A percentile compares a stretch with the other conserved stretches of the same genome.
These are phyloP conservation scores for Salisapilia sapeloensis DNA, from an alignment of 352 stramenopile genomes.

Conservation along the genomic window DNA sequence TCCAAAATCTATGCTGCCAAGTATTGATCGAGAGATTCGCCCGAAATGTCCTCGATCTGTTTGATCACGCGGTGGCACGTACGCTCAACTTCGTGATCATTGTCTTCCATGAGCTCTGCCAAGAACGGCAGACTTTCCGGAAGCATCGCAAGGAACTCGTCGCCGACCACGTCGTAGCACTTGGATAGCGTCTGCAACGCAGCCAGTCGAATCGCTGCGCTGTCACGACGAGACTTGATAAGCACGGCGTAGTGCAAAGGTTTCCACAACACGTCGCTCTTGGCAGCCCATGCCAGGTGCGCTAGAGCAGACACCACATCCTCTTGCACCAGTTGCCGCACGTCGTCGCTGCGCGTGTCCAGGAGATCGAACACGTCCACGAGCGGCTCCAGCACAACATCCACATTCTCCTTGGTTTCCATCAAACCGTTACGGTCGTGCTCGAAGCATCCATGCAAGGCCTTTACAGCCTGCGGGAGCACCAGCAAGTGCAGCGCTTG, in stretches of 20 bases:
- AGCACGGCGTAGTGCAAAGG: slow-evolving; percentile 76
- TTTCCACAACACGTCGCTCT: slow-evolving; percentile 82
- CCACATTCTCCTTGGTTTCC: slow-evolving; percentile 68
- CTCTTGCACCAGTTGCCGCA: slow-evolving; percentile 45
- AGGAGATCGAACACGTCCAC: slow-evolving; percentile 66
- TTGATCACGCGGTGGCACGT: slow-evolving; percentile 80
- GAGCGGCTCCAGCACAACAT: slow-evolving; percentile 47
- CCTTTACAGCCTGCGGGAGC: slow-evolving; percentile 34
- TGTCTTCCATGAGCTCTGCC: slow-evolving; percentile 79
- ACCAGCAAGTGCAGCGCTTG: slow-evolving; percentile 23
- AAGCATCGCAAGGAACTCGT: slow-evolving; percentile 81
- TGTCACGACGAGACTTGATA: slow-evolving; percentile 72
- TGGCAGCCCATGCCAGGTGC: slow-evolving; percentile 70
- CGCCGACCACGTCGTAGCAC: slow-evolving; percentile 74
- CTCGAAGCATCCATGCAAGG: slow-evolving; percentile 71
- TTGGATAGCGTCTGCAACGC: slow-evolving; percentile 68
- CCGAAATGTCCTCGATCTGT: slow-evolving; percentile 81
- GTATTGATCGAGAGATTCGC: slow-evolving; percentile 81
- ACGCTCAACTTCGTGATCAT: slow-evolving; percentile 62
- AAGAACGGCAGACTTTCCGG: slow-evolving; percentile 82
- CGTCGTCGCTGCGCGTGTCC: slow-evolving; percentile 12
- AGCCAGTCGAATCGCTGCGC: slow-evolving; percentile 40
- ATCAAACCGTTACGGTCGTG: slow-evolving; percentile 79
- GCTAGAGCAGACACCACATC: slow-evolving; percentile 46
- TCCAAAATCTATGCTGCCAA: slow-evolving; percentile 30